Conservation (phyloP, 257 asterid genomes). For the Solanum megistacrolobum region DNA sequence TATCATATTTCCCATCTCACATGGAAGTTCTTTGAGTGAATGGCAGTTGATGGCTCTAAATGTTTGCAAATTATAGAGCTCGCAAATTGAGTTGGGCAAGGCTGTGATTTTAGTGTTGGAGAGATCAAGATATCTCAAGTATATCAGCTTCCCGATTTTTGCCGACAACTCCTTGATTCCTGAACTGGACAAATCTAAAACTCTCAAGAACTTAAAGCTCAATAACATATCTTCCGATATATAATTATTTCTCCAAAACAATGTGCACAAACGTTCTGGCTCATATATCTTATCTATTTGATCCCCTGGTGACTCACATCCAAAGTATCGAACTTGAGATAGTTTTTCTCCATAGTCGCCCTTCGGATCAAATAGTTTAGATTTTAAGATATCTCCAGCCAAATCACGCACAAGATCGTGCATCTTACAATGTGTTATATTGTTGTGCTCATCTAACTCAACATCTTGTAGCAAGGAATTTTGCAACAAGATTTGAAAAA, state of each 20-base stretch:
- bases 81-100: conserved; percentile 5
- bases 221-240: neutral
- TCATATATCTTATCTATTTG: neutral
- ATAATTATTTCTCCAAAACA: neutral
- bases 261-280: neutral
- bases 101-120: neutral
- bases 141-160: neutral
- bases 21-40: neutral
- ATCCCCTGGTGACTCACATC: neutral
- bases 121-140: conserved; percentile 14
- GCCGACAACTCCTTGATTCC: neutral
- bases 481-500: neutral
- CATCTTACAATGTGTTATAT: conserved; percentile 6
- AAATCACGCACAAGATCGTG: conserved; percentile 27
- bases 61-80: conserved; percentile 1
- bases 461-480: conserved; percentile 12
- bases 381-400: neutral
- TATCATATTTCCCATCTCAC: conserved; percentile 1
- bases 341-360: neutral
- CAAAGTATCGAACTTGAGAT: neutral
- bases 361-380: neutral
- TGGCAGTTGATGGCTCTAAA: neutral
- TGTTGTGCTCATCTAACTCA: neutral
- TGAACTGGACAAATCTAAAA: neutral
- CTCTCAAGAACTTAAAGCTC: neutral